Base-by-base conservation (phyloP, 805 yeast species). In the Candida maesae region DNA sequence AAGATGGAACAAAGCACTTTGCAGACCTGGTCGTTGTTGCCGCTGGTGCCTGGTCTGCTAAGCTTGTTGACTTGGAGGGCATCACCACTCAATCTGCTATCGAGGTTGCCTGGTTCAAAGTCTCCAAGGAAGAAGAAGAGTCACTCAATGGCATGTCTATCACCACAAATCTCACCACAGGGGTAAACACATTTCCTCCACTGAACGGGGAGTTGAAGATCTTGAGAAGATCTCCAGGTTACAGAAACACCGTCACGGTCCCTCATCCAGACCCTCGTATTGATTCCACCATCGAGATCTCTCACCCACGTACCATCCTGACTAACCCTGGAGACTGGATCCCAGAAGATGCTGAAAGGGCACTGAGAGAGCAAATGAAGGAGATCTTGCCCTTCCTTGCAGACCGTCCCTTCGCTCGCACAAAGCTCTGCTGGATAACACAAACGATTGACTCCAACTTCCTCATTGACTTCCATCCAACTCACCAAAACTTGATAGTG, bases 401-500 rank as follows among this genome's bases (percentile, higher is more conserved):
- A 4, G 33, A 37, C 11, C 21, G 49, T 14, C 42, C 49, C 9
- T 39, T 42, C 30, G 24, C 24, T 4, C 31, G 36, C 4, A 68
- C 64, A 16, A 71, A 66, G 36, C 68, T 63, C 42, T 69, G 69
- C 46, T 71, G 64, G 64, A 52, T 53, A 33, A 53, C 57, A 14
- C 60, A 59, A 40, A 52, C 64, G 4, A 52, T 53, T 12, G 45
- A 56, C 12, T 44, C 53, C 11, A 54, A 61, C 29, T 60, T 56
- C 36, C 38, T 61, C 15, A 46, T 60, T 27, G 60, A 53, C 27
- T 49, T 41, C 31, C 55, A 47, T 35, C 63, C 65, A 16, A 46
- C 44, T n/a, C 30, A 39, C 9, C 40, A 46, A 14, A 57, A 56
- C 33, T 41, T 61, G 16, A 38, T 61, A 18, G 31, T 61, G 10